These are phyloP conservation scores for Globisporangium cylindrosporum DNA, from an alignment of 352 stramenopile genomes.

Conservation along the genomic window DNA sequence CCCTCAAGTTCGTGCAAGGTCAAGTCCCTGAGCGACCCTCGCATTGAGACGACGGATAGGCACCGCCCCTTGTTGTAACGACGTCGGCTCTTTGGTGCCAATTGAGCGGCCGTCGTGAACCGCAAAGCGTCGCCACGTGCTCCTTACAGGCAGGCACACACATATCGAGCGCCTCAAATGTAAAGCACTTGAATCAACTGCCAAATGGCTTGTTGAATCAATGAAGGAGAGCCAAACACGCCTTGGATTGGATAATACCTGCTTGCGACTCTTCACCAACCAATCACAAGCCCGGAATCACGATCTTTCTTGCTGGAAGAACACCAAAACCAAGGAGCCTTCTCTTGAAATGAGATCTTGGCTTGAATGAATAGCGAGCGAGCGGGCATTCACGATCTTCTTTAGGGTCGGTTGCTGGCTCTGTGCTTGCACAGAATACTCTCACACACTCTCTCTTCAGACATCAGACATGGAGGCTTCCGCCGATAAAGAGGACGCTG, in stretches of 20 bases:
- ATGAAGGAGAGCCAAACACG: too few relatives aligned
- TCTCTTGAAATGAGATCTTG: neutral
- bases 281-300: neutral
- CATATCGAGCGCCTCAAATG: too few relatives aligned
- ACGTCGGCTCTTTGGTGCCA: neutral
- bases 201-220: too few relatives aligned
- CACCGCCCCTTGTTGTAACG: neutral
- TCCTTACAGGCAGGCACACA: neutral
- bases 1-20: neutral
- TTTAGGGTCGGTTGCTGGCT: neutral
- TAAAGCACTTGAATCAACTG: too few relatives aligned
- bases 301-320: neutral
- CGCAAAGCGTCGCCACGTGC: neutral
- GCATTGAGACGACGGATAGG: neutral
- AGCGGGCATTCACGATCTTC: neutral
- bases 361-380: neutral
- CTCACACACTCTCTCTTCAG: too few relatives aligned
- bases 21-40: neutral
- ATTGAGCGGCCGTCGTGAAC: neutral
- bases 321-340: too few relatives aligned
- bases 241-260: neutral
- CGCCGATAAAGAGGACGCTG: neutral
- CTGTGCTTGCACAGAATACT: too few relatives aligned
- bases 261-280: neutral
- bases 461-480: neutral